Evolutionary conservation across 371 early-diverging fungal species (phyloP), one percentile per base, ranked within the genome.

Genomic region (Apophysomyces ossiformis): DNA sequence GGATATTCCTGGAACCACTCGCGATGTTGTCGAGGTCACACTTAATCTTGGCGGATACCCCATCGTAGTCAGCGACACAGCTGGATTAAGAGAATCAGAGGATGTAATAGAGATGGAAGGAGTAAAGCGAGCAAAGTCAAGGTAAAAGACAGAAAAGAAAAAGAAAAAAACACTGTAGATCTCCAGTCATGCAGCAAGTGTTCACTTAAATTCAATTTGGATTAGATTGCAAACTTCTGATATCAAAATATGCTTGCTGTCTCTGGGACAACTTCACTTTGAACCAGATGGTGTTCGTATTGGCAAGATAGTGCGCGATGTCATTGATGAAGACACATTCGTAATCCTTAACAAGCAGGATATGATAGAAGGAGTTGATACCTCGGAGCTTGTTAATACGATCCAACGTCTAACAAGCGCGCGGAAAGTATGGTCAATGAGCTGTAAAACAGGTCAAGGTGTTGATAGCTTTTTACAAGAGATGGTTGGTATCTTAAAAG

Each of bases 11-110:
- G 95, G 95, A 7, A 94, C 95, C 7, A 94, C 94, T 11, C 69
- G 95, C 5, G 95, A 94, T 75, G 69, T 93, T 0, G 85, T 94
- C 1, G 93, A 93, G 64, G 86, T 87, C 1, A 88, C 87, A 8
- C 46, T 93, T 37, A 85, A 93, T 63, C 71, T 93, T 46, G 93
- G 87, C 15, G 93, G 93, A 12, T 92, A 88, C 67, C 93, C 92
- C 7, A 79, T 93, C 7, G 67, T 92, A 8, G 69, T 94, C 13
- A 81, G 89, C 6, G 93, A 94, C 65, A 92, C 94, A 9, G 95
- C 95, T 5, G 95, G 95, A 5, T 56, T 94, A 56, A 79, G 92
- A 39, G 74, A 78, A 16, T 79, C 90, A 2, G 61, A 75, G 9
- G 92, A 94, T 69, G 58, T 71, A 2, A 84, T 94, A 38, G 95